These are phyloP conservation scores for Pyrenochaeta sp. DNA, from an alignment of 2,329 filamentous ascomycete genomes.

Conservation along the genomic window DNA sequence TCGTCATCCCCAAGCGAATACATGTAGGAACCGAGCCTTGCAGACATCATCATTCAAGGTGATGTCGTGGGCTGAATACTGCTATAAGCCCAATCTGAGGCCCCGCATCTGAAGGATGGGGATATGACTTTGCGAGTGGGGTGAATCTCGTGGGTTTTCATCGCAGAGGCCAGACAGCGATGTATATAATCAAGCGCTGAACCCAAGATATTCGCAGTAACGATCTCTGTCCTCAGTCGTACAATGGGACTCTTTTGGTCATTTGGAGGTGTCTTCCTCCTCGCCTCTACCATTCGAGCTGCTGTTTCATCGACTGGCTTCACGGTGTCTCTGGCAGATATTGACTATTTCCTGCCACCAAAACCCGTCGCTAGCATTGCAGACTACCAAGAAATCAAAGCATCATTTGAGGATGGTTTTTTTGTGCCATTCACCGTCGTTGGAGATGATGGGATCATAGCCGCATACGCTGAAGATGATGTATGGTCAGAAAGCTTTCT, in stretches of 20 bases:
- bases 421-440: slow-evolving; percentile 54
- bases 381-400: slow-evolving; percentile 28
- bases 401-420: slow-evolving; percentile 21
- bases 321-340: slow-evolving; percentile 50
- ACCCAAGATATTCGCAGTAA: not conserved
- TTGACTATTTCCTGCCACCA: slow-evolving; percentile 53
- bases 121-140: not conserved
- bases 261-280: slow-evolving; percentile 9
- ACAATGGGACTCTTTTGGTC: slow-evolving; percentile 17
- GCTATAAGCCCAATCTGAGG: not conserved
- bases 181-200: not conserved
- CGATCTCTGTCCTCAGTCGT: not conserved
- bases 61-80: not conserved
- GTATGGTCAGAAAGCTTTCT: slow-evolving; percentile 54
- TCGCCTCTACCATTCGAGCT: slow-evolving; percentile 19
- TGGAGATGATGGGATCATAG: slow-evolving; percentile 29
- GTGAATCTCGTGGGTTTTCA: not conserved
- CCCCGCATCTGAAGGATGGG: not conserved
- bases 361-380: slow-evolving; percentile 45
- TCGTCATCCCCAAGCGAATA: not conserved
- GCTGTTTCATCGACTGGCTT: slow-evolving; percentile 48
- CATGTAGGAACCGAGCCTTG: not conserved
- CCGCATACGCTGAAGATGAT: slow-evolving; percentile 50
- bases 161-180: no score
- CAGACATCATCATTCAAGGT: not conserved